A percentile compares a stretch with the other conserved stretches of the same genome.
Conservation (phyloP, 2,329 filamentous ascomycete species). For the Verticillium nonalfalfae region DNA sequence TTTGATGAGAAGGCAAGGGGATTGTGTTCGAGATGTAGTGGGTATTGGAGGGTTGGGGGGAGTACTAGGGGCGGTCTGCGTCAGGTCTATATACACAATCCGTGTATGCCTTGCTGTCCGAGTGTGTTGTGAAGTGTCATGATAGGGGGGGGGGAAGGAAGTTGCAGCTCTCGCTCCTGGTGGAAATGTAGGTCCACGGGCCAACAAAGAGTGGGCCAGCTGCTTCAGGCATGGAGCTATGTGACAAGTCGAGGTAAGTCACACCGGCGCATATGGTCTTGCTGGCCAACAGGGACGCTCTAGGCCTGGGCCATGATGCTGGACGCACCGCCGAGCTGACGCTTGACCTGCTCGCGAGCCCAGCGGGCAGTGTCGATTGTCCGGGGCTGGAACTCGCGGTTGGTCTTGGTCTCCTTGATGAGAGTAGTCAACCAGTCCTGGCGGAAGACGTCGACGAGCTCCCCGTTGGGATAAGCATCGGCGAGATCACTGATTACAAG, state of each 20-base stretch:
- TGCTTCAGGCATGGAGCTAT: constrained; percentile 9
- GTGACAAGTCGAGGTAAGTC: not conserved
- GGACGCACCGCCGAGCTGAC: constrained; percentile 59
- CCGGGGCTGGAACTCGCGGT: constrained; percentile 76
- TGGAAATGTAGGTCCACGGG: constrained; percentile 7
- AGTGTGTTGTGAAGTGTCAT: constrained; percentile 9
- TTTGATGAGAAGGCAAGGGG: not conserved
- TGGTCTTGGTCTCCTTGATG: constrained; percentile 86
- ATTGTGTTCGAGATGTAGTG: constrained; percentile 3
- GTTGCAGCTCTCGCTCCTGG: constrained; percentile 3
- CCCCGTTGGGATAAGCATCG: constrained; percentile 86
- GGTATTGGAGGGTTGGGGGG: constrained; percentile 8
- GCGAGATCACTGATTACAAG: constrained; percentile 70
- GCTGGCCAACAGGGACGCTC: constrained; percentile 14
- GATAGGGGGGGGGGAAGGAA: constrained; percentile 6
- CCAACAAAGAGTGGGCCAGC: constrained; percentile 5
- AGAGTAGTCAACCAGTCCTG: constrained; percentile 84
- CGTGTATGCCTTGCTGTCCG: constrained; percentile 7
- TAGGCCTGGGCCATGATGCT: constrained; percentile 46
- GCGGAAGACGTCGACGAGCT: constrained; percentile 79
- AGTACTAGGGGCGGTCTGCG: constrained; percentile 10
- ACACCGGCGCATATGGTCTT: not conserved
- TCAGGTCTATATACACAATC: constrained; percentile 12
- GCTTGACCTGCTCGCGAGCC: constrained; percentile 96
- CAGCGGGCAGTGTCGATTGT: constrained; percentile 94